Evolutionary conservation across 768 basidiomycete species (phyloP), one percentile per base, ranked within the genome.

Genomic region (Phanerochaete carnosa): DNA sequence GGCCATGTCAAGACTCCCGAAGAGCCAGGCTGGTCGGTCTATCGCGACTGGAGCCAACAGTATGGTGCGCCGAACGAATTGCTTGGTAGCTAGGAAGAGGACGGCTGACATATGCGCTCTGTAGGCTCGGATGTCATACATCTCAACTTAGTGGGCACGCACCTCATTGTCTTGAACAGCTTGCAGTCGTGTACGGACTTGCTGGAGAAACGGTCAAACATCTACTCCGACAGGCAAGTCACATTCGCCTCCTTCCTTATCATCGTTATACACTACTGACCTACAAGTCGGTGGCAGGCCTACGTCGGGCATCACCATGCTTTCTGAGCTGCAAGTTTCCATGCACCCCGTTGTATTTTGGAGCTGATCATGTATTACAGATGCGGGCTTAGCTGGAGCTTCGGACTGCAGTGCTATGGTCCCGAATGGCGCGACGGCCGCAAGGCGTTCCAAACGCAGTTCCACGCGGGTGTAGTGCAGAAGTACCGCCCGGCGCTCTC

Each of bases 111-210:
- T n/a, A n/a, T n/a, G n/a, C n/a, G n/a, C n/a, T n/a, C n/a, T n/a
- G n/a, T n/a, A n/a, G n/a, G n/a, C n/a, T n/a, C n/a, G n/a, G 65
- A 65, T 28, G 30, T 69, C 23, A 57, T 69, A 19, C 45, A 60
- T 16, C 26, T 67, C 30, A 64, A 62, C 23, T 22, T 65, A 9
- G 55, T 65, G 16, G 64, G 64, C 5, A 62, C 45, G 12, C 16
- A 60, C 19, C 57, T 56, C 33, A 30, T 60, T 12, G 53, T 64
- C 12, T 30, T 64, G 2, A 59, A 59, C 28, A 55, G 45, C n/a
- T 19, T 57, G 12, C 28, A 60, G 22, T 49, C 59, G 6, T 59
- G 49, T 1, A 33, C 22, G 12, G 62, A 64, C 26, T 55, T 64
- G 9, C 28, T 60, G 45, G 62, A 64, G 22, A 64, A 60, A 43